Conservation (phyloP, 345 rosid genomes). For the Eucalyptus albens region DNA sequence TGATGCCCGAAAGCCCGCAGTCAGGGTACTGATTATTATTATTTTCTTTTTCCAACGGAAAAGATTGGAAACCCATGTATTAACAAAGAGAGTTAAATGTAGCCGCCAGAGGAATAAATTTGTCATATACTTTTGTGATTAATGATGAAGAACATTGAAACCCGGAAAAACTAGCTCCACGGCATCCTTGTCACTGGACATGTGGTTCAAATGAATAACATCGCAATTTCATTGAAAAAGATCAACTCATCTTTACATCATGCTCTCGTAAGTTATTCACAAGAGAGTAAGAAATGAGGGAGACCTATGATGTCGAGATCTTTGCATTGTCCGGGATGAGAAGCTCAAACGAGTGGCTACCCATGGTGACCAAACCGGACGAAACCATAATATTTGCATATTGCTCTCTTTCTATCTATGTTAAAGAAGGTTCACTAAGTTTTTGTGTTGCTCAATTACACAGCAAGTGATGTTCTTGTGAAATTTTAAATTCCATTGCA, state of each 20-base stretch:
- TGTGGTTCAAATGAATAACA: rapidly evolving
- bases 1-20: background rate
- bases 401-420: background rate
- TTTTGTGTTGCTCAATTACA: background rate
- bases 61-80: background rate
- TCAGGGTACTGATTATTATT: background rate
- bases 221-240: background rate
- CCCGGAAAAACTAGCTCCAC: background rate
- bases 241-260: background rate
- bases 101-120: background rate
- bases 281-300: background rate
- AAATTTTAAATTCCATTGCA: background rate
- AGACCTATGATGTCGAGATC: background rate
- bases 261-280: too few relatives aligned
- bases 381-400: background rate
- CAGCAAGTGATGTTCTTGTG: background rate
- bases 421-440: background rate
- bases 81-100: background rate
- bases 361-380: background rate
- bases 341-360: background rate
- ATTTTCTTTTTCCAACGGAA: background rate
- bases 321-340: background rate
- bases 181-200: background rate
- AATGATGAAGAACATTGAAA: background rate
- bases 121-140: background rate